Evolutionary conservation across 2,329 filamentous ascomycete species (phyloP).

Genomic region (Albifimbria verrucaria): DNA sequence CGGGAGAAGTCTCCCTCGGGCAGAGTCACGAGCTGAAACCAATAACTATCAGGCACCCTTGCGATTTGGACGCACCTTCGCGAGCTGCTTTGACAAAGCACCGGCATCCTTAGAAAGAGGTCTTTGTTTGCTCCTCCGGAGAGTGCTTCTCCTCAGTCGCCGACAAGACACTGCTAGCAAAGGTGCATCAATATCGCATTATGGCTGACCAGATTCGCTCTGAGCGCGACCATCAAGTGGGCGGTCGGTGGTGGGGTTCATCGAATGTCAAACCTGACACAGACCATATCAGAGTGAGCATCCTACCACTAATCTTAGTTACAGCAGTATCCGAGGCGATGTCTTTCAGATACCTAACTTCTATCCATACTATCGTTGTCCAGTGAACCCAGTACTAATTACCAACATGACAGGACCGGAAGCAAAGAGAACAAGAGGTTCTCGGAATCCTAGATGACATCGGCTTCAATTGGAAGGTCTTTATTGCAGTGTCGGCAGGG

Average conservation of each 20-base stretch:
- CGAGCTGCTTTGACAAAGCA: too few relatives aligned
- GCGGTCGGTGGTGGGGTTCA: not conserved
- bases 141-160: not conserved
- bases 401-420: not conserved
- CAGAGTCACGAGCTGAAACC: too few relatives aligned
- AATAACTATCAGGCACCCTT: too few relatives aligned
- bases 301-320: too few relatives aligned
- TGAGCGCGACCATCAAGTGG: not conserved
- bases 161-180: too few relatives aligned
- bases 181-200: too few relatives aligned
- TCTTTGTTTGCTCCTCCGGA: too few relatives aligned
- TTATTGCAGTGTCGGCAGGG: constrained; percentile 20
- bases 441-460: constrained; percentile 11
- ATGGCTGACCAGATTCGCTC: not conserved
- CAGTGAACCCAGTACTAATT: not conserved
- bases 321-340: too few relatives aligned
- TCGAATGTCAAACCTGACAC: not conserved
- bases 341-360: too few relatives aligned
- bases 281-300: not conserved
- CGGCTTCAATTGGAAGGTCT: constrained; percentile 22
- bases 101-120: too few relatives aligned
- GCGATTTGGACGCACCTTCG: too few relatives aligned
- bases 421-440: constrained; percentile 9
- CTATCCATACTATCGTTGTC: too few relatives aligned
- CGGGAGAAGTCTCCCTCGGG: not conserved